These are phyloP conservation scores for Tricholoma hemisulphureum DNA, from an alignment of 768 basidiomycete species.

Conservation along the genomic window DNA sequence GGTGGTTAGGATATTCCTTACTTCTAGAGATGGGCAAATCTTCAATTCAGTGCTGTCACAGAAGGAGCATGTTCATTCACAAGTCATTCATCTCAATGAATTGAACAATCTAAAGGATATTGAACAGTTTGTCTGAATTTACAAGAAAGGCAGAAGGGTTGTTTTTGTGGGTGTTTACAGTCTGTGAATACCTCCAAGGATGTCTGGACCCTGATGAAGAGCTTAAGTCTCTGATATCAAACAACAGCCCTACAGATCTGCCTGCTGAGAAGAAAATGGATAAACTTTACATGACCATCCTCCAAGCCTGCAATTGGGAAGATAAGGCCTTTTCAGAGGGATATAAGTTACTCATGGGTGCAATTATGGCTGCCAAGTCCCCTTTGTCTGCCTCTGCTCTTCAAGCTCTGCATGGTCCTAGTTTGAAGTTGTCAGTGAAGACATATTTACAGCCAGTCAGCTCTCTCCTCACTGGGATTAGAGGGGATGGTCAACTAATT, in stretches of 20 bases:
- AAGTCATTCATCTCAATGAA: neutral
- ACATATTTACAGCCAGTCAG: neutral
- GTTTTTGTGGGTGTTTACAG: neutral
- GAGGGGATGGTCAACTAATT: too few relatives aligned
- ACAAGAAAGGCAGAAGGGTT: neutral
- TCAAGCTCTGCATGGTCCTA: slow-evolving; percentile 7
- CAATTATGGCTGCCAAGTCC: slow-evolving; percentile 7
- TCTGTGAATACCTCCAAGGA: neutral
- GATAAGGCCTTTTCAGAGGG: slow-evolving; percentile 14
- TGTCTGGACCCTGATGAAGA: neutral
- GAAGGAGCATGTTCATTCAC: neutral
- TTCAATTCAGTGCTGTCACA: neutral
- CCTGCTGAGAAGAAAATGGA: neutral
- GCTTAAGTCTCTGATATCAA: neutral
- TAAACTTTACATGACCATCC: slow-evolving; percentile 1
- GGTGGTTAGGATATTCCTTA: neutral
- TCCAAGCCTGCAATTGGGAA: slow-evolving; percentile 12
- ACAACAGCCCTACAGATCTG: neutral
- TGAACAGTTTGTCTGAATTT: neutral
- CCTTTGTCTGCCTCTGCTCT: slow-evolving; percentile 6
- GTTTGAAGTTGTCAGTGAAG: neutral
- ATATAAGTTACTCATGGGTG: slow-evolving; percentile 8
- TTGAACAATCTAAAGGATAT: neutral
- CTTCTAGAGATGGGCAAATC: neutral
- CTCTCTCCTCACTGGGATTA: slow-evolving; percentile 1